Conservation (phyloP, 2,329 filamentous ascomycete species). For the Seiridium cupressi region DNA sequence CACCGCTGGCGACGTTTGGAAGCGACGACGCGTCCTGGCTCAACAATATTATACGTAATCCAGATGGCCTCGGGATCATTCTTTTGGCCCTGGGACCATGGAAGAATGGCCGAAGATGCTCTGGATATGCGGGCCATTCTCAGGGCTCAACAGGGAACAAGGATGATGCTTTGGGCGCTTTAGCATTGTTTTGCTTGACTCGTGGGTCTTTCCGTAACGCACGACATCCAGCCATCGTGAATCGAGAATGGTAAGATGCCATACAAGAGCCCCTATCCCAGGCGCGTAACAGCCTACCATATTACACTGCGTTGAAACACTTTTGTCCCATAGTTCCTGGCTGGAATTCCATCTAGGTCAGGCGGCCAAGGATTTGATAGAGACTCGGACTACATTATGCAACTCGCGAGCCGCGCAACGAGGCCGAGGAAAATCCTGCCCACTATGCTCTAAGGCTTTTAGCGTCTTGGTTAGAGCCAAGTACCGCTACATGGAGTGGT, state of each 20-base stretch:
- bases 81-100: not conserved
- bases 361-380: no score
- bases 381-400: no score
- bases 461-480: not conserved
- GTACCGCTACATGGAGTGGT: not conserved
- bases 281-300: no score
- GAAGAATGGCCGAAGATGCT: not conserved
- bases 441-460: not conserved
- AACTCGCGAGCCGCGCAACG: conserved; percentile 2
- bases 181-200: conserved; percentile 22
- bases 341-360: no score
- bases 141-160: conserved; percentile 8
- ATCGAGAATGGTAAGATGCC: conserved; percentile 1
- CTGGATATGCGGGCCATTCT: not conserved
- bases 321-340: no score
- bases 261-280: not conserved
- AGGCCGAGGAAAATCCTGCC: not conserved
- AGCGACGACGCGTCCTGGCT: no score
- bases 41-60: no score
- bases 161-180: conserved; percentile 17
- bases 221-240: conserved; percentile 7
- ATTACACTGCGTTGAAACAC: no score
- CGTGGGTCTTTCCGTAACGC: conserved; percentile 8
- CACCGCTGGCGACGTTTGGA: no score
- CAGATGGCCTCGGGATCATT: no score